Percentiles rank a stretch among this genome's conserved stretches.
phyloP scores from a whole-genome alignment of 306 rosid genomes.

The Sophora flavescens region DNA sequence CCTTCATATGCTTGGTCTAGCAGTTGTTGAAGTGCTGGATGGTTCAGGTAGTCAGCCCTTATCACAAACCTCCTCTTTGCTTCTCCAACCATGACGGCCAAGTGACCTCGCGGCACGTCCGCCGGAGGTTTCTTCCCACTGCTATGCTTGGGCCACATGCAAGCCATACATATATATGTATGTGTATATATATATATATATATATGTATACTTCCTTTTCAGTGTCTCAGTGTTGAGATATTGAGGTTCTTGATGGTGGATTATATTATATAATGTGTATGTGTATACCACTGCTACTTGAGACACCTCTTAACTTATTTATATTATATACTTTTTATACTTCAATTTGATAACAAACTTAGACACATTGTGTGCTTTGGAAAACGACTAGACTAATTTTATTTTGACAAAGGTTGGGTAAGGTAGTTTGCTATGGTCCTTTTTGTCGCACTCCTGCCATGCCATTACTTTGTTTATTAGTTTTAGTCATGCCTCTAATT shows the following conservation, averaged over 20 bases:
- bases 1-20: slow-evolving; percentile 61
- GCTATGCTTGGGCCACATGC: slow-evolving; percentile 54
- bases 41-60: slow-evolving; percentile 56
- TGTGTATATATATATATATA: no score
- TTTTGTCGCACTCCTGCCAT: slow-evolving; percentile 32
- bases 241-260: slow-evolving; percentile 27
- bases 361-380: slow-evolving; percentile 44
- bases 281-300: not conserved
- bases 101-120: slow-evolving; percentile 55
- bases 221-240: slow-evolving; percentile 30
- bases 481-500: not conserved
- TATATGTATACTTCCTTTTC: not conserved
- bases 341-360: not conserved
- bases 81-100: slow-evolving; percentile 54
- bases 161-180: not conserved
- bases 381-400: slow-evolving; percentile 37
- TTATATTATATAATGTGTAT: slow-evolving; percentile 6
- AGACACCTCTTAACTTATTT: slow-evolving; percentile 19
- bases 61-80: slow-evolving; percentile 54
- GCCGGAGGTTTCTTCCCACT: slow-evolving; percentile 44
- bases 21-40: slow-evolving; percentile 50
- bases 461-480: slow-evolving; percentile 7
- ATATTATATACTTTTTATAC: slow-evolving; percentile 26
- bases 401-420: slow-evolving; percentile 51
- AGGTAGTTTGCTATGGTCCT: slow-evolving; percentile 48